Evolutionary conservation across 164 flowering plant genomes (phyloP).

Genomic region (Vitis rupestris): DNA sequence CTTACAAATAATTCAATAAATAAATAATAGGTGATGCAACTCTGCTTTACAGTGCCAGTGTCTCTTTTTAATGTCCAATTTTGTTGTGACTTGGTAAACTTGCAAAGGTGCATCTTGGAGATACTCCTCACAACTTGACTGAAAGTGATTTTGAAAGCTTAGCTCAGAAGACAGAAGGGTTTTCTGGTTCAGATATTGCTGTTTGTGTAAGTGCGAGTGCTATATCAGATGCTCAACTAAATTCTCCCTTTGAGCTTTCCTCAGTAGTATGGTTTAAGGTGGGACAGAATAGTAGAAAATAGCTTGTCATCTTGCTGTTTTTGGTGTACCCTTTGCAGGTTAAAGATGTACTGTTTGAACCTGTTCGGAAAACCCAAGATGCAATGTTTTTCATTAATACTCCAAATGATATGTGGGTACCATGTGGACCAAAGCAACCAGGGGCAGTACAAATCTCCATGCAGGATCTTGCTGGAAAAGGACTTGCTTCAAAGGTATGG

Average conservation of each 20-base stretch:
- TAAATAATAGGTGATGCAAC: too few species aligned
- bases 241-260: background rate
- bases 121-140: constrained; percentile 87
- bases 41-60: background rate
- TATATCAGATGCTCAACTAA: background rate
- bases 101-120: constrained; percentile 92
- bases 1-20: too few species aligned
- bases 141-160: constrained; percentile 87
- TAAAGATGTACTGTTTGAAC: constrained; percentile 94
- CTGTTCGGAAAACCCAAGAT: constrained; percentile 97
- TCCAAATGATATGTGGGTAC: constrained; percentile 70
- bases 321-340: constrained; percentile 53
- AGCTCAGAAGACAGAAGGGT: constrained; percentile 85
- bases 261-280: background rate
- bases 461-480: constrained; percentile 89
- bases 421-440: constrained; percentile 93
- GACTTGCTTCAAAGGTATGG: constrained; percentile 81
- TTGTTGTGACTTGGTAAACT: background rate
- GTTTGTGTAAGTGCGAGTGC: constrained; percentile 74
- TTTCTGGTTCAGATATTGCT: constrained; percentile 93
- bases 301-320: background rate
- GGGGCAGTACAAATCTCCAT: constrained; percentile 86
- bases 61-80: background rate
- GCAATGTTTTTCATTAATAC: constrained; percentile 84
- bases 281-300: background rate